Conservation (phyloP, 345 rosid species). For the Euphorbia peplus region DNA sequence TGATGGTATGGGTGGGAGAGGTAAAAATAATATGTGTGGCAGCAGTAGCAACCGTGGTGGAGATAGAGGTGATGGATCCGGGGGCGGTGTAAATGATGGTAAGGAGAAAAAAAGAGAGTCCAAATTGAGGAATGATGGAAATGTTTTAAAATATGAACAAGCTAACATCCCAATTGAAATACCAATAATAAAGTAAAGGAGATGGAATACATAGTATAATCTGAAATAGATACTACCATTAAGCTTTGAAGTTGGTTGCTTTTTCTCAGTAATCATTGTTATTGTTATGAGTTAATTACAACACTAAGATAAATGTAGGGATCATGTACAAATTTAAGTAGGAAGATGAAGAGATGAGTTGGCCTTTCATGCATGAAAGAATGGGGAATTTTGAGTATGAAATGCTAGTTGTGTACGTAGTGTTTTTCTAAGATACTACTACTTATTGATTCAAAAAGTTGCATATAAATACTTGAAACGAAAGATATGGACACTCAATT, state of each 20-base stretch:
- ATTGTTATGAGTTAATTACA: background rate
- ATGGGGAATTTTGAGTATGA: background rate
- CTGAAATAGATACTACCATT: constrained; percentile 10
- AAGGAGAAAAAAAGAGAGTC: background rate
- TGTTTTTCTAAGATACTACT: too few relatives aligned
- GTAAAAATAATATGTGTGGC: too few relatives aligned
- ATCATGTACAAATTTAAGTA: too few relatives aligned
- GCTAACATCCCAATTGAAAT: constrained; percentile 40
- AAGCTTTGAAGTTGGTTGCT: constrained; percentile 22
- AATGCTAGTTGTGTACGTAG: background rate
- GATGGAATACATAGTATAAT: constrained; percentile 11
- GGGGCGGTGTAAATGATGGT: background rate
- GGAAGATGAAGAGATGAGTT: too few relatives aligned
- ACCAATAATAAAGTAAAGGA: constrained; percentile 37
- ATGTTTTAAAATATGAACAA: constrained; percentile 32
- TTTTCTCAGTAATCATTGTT: constrained; percentile 20
- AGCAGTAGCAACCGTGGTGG: background rate
- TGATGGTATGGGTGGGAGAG: background rate
- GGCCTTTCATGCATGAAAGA: too few relatives aligned
- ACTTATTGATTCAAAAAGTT: background rate
- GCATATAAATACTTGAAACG: background rate
- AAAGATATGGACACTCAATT: background rate
- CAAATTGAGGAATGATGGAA: constrained; percentile 1
- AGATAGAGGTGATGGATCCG: background rate
- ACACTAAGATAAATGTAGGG: background rate